These are phyloP conservation scores for Phytophthora fragariae DNA, from an alignment of 352 stramenopile genomes.

Conservation along the genomic window DNA sequence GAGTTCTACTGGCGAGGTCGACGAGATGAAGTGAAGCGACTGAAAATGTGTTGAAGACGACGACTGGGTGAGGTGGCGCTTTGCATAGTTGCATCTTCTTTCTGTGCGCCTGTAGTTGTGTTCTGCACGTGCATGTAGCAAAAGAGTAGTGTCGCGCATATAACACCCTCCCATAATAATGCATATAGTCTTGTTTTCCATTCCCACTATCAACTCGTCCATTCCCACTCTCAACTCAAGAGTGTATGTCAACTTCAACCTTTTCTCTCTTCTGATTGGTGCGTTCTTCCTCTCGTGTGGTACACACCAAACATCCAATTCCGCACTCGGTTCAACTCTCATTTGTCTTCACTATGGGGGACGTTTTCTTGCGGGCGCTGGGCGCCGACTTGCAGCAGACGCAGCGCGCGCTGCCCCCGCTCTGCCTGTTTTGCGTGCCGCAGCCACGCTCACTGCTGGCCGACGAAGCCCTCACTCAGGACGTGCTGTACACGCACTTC, in stretches of 20 bases:
- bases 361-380: conserved; percentile 57
- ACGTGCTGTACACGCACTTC: conserved; percentile 68
- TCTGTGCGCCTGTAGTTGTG: conserved; percentile 32
- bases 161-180: conserved; percentile 25
- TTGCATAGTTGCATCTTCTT: conserved; percentile 29
- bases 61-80: conserved; percentile 17
- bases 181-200: conserved; percentile 23
- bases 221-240: conserved; percentile 1
- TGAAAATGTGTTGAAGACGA: conserved; percentile 15
- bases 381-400: conserved; percentile 52
- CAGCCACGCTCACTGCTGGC: conserved; percentile 67
- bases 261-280: conserved; percentile 22
- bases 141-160: conserved; percentile 31
- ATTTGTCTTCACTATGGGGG: conserved; percentile 42
- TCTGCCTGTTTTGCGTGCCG: conserved; percentile 73
- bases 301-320: conserved; percentile 7
- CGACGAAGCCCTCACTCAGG: conserved; percentile 41
- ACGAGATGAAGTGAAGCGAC: conserved; percentile 13
- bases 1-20: too few relatives aligned
- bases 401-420: conserved; percentile 58
- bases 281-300: conserved; percentile 3
- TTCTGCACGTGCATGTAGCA: conserved; percentile 31
- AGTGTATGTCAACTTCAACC: conserved; percentile 36
- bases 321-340: neutral
- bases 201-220: neutral